Evolutionary conservation across 495 filamentous ascomycete genomes (phyloP), one percentile per base, ranked within the genome.

Genomic region (Oidiodendron maius): DNA sequence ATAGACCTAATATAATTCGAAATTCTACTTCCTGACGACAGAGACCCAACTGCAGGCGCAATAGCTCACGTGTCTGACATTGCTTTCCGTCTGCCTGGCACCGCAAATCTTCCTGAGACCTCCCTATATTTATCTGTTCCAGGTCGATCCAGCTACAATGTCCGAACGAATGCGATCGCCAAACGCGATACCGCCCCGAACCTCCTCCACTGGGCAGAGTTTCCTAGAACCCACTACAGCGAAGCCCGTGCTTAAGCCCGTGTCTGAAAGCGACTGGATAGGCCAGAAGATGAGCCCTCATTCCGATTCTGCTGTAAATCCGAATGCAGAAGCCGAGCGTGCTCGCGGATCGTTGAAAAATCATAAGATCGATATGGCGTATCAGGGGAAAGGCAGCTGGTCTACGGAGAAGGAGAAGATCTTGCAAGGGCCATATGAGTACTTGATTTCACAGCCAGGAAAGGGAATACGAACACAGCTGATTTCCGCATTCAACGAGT

Each of bases 391-490:
- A 41, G 44, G 70, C 20, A 72, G 71, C 32, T 91, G 87, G 87
- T 77, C 81, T 0, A 60, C 67, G 1, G 72, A 84, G 38, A 90
- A 91, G 61, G 87, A 91, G 52, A 71, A 77, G 65, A 86, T 96
- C 39, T 67, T 97, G 11, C 70, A 86, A 25, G 91, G 82, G 0
- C 94, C 93, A 0, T 98, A 82, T 57, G 87, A 95, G 48, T 96
- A 98, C 59, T 80, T 98, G 55, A 72, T 83, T 53, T 70, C 77
- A 16, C 81, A 90, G 53, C 93, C 91, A 1, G 94, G 94, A 44
- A 97, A 97, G 61, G 90, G 97, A 62, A 82, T 98, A 37, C 82
- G 93, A 20, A 73, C 82, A 1, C 84, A 88, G 61, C 72, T 95
- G 51, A 89, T 97, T 60, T 76, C 83, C 37, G 89, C 91, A 23